Evolutionary conservation across 805 yeast genomes (phyloP).

Genomic region (Ogataea sp.): DNA sequence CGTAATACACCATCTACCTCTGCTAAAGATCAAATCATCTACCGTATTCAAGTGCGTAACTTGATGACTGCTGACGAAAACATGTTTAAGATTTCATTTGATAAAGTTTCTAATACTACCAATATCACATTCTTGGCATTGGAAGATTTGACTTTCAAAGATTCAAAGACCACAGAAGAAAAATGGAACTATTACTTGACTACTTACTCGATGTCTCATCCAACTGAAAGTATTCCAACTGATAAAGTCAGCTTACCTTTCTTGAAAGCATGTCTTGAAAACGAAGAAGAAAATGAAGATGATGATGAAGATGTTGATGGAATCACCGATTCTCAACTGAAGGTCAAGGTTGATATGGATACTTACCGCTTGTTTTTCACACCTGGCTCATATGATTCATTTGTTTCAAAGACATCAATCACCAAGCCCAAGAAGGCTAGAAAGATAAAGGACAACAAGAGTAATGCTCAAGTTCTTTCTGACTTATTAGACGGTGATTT

Average conservation of each 20-base stretch:
- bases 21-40: constrained; percentile 81
- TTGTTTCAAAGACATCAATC: too few relatives aligned
- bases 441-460: too few relatives aligned
- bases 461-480: too few relatives aligned
- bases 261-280: constrained; percentile 48
- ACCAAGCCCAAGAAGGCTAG: constrained; percentile 7
- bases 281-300: constrained; percentile 30
- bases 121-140: constrained; percentile 77
- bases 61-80: constrained; percentile 78
- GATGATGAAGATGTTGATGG: constrained; percentile 44
- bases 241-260: constrained; percentile 75
- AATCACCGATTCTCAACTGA: constrained; percentile 57
- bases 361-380: constrained; percentile 79
- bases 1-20: constrained; percentile 56
- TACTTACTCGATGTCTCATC: constrained; percentile 87
- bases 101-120: constrained; percentile 42
- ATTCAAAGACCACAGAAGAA: constrained; percentile 61
- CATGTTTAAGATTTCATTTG: constrained; percentile 80
- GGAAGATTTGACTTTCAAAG: constrained; percentile 81
- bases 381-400: constrained; percentile 69
- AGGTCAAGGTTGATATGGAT: constrained; percentile 70
- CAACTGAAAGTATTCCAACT: constrained; percentile 91
- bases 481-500: constrained; percentile 37
- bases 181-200: constrained; percentile 92
- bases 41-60: constrained; percentile 80